Base-by-base conservation (phyloP, 1,284 basidiomycete genomes). In the Tylopilus sp. region DNA sequence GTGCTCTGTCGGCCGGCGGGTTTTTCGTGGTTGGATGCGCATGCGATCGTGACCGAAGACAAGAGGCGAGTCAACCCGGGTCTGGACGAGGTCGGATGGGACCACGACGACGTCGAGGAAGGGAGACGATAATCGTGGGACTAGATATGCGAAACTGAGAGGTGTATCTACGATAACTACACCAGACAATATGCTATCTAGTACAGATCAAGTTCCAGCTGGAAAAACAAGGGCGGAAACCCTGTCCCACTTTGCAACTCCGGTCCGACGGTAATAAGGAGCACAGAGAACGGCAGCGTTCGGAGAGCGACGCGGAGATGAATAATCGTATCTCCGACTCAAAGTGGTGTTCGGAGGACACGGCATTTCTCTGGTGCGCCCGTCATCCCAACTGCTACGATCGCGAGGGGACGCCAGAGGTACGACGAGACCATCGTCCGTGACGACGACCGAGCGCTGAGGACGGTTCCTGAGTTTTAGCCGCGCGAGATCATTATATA, bases 1-100 rank as follows among this genome's bases (percentile, higher is more conserved):
- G 78, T 89, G 50, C 71, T 92, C 46, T 90, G 89, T 71, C 76
- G 89, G 28, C 85, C 90, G 1, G 72, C 74, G 24, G 88, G 88
- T 14, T 81, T 76, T 64, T 86, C 86, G 40, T 92, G 86, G 87
- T 64, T 90, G 36, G 74, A 86, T 58, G 76, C 78, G 9, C 66
- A 71, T 26, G 81, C 67, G 22, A 58, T 79, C 19, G 84, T 78
- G 54, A 85, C 82, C 43, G 82, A 86, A 66, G 89, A 91, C 68
- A 78, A 78, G 69, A 74, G 88, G 50, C 76, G 79, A 57, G 71
- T 87, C 6, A 90, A 90, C 64, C 87, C 88, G 26, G 79, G 76
- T 26, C 50, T 79, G 63, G 63, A 68, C 10, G 70, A 70, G 31
- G 53, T 53, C 24, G 56, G 59, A 28, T 70, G 68, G 68, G 65